Percentiles rank a stretch among this genome's conserved stretches.
Evolutionary conservation across 1,284 basidiomycete species (phyloP).

Genomic region (Meripilus lineatus): DNA sequence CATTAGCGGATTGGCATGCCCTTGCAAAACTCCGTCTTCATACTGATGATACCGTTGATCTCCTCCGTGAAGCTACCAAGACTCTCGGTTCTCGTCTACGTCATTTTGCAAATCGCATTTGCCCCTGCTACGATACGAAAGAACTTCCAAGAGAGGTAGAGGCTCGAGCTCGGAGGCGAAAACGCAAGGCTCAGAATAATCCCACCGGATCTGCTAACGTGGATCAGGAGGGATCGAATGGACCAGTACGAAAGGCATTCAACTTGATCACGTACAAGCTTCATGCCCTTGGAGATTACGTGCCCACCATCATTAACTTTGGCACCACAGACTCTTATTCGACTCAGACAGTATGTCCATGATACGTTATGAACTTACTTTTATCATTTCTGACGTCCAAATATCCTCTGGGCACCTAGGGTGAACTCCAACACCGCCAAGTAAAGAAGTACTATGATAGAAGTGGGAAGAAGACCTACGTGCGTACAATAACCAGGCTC

Average conservation of each 20-base stretch:
- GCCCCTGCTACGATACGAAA: slow-evolving; percentile 12
- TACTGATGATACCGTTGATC: slow-evolving; percentile 15
- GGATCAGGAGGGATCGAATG: no score
- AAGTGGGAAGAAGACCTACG: slow-evolving; percentile 3
- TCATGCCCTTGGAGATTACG: slow-evolving; percentile 20
- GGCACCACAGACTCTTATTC: slow-evolving; percentile 22
- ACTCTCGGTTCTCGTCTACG: slow-evolving; percentile 13
- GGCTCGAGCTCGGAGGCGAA: slow-evolving; percentile 9
- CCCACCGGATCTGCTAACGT: neutral
- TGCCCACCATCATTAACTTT: slow-evolving; percentile 11
- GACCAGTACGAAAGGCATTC: no score
- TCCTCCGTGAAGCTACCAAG: slow-evolving; percentile 12
- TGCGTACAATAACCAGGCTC: no score
- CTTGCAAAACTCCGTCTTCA: slow-evolving; percentile 23
- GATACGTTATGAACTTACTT: no score
- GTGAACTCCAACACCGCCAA: slow-evolving; percentile 6
- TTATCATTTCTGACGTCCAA: no score
- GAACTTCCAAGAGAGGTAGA: slow-evolving; percentile 15
- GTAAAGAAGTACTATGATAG: slow-evolving; percentile 4
- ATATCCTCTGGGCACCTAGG: slow-evolving; percentile 1
- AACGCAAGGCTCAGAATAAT: neutral
- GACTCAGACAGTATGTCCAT: slow-evolving; percentile 22
- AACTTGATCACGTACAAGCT: slow-evolving; percentile 19
- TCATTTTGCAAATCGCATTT: slow-evolving; percentile 11
- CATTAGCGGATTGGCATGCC: slow-evolving; percentile 19